Conservation (phyloP, 129 eudicot species). For the Flaveria trinervia region DNA sequence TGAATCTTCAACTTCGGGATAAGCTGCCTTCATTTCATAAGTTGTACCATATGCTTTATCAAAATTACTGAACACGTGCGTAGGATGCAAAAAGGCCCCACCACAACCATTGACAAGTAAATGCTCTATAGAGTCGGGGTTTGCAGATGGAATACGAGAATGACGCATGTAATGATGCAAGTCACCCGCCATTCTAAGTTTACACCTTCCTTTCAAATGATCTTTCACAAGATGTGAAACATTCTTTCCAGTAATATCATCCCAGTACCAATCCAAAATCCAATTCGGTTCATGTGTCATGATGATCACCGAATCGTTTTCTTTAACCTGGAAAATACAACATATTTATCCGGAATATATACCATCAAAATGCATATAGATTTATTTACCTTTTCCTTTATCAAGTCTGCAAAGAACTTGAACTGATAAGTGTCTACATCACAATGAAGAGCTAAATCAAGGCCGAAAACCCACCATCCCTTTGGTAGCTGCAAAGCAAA, state of each 20-base stretch:
- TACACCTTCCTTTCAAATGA: slow-evolving; percentile 85
- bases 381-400: slow-evolving; percentile 70
- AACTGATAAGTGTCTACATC: slow-evolving; percentile 94
- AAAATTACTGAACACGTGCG: slow-evolving; percentile 82
- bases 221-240: slow-evolving; percentile 77
- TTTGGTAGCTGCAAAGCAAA: slow-evolving; percentile 90
- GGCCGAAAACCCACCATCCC: slow-evolving; percentile 98
- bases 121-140: slow-evolving; percentile 80
- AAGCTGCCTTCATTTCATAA: slow-evolving; percentile 81
- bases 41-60: slow-evolving; percentile 58
- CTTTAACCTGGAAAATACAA: slow-evolving; percentile 62
- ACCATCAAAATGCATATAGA: background rate
- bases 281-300: slow-evolving; percentile 98
- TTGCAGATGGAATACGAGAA: slow-evolving; percentile 71
- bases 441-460: slow-evolving; percentile 92
- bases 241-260: slow-evolving; percentile 75
- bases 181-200: slow-evolving; percentile 91
- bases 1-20: slow-evolving; percentile 94
- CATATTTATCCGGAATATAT: background rate
- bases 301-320: slow-evolving; percentile 84
- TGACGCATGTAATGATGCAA: slow-evolving; percentile 98
- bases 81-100: slow-evolving; percentile 99
- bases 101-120: slow-evolving; percentile 94
- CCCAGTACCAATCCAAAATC: slow-evolving; percentile 99
- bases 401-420: slow-evolving; percentile 83